Evolutionary conservation across 352 stramenopile species (phyloP).

Genomic region (Globisporangium solare): DNA sequence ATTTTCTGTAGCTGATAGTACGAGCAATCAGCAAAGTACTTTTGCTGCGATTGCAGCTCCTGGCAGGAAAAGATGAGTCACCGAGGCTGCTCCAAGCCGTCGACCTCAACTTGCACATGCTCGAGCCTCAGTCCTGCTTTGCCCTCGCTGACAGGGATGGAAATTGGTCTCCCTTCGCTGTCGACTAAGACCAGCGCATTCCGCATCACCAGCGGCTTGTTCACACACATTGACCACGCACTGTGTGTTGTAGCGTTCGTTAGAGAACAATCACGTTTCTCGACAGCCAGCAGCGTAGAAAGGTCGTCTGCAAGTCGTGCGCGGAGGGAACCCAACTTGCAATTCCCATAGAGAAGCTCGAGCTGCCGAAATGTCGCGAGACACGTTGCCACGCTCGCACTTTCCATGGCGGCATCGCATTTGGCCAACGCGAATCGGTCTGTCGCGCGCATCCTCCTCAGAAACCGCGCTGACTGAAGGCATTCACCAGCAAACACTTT

Average conservation of each 20-base stretch:
- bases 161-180: background rate
- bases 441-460: slow-evolving; percentile 26
- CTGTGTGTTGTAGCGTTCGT: no score
- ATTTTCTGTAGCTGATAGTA: slow-evolving; percentile 25
- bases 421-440: slow-evolving; percentile 5
- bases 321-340: background rate
- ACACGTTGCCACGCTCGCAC: slow-evolving; percentile 1
- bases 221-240: slow-evolving; percentile 6
- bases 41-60: slow-evolving; percentile 38
- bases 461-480: slow-evolving; percentile 27
- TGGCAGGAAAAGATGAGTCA: slow-evolving; percentile 50
- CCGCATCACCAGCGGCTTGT: slow-evolving; percentile 8
- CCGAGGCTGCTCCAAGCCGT: slow-evolving; percentile 30
- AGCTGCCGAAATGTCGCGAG: slow-evolving; percentile 6
- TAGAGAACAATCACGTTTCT: background rate
- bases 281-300: background rate
- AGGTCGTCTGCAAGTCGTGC: slow-evolving; percentile 1
- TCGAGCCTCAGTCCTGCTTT: slow-evolving; percentile 14
- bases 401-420: background rate
- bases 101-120: slow-evolving; percentile 38
- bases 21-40: slow-evolving; percentile 44
- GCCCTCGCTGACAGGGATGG: background rate
- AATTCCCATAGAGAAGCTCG: slow-evolving; percentile 12
- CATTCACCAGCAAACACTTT: slow-evolving; percentile 51
- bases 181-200: slow-evolving; percentile 1